phyloP scores from a whole-genome alignment of 306 rosid species.

The Alnus rubra region DNA sequence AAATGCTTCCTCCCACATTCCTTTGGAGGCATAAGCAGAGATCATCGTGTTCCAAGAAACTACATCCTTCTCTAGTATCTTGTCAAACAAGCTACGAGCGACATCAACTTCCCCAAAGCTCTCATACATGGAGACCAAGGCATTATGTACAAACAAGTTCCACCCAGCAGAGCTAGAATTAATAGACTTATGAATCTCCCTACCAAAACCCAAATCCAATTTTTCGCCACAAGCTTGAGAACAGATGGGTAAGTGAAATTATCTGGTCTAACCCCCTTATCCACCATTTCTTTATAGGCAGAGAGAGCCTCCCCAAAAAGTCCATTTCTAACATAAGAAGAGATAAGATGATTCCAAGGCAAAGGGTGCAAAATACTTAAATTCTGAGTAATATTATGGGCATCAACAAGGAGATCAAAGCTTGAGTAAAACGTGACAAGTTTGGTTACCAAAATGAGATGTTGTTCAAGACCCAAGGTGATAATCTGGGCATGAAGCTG shows the following conservation, averaged over 20 bases:
- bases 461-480: slow-evolving; percentile 51
- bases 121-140: slow-evolving; percentile 84
- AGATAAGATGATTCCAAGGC: slow-evolving; percentile 78
- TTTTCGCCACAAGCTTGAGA: slow-evolving; percentile 83
- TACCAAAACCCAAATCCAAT: slow-evolving; percentile 53
- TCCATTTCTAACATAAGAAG: slow-evolving; percentile 57
- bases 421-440: slow-evolving; percentile 60
- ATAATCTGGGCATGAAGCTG: slow-evolving; percentile 72
- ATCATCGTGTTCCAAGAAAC: slow-evolving; percentile 87
- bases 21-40: slow-evolving; percentile 65
- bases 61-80: slow-evolving; percentile 63
- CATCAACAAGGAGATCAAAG: slow-evolving; percentile 50
- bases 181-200: slow-evolving; percentile 68
- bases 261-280: slow-evolving; percentile 59
- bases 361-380: slow-evolving; percentile 57
- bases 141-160: slow-evolving; percentile 80
- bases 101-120: slow-evolving; percentile 65
- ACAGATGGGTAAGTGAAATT: slow-evolving; percentile 77
- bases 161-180: slow-evolving; percentile 41
- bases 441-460: slow-evolving; percentile 63
- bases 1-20: slow-evolving; percentile 74
- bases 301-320: slow-evolving; percentile 52
- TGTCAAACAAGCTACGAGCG: slow-evolving; percentile 69
- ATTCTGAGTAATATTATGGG: slow-evolving; percentile 46
- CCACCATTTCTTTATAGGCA: slow-evolving; percentile 66